Evolutionary conservation across 2,329 filamentous ascomycete species (phyloP), one percentile per base, ranked within the genome.

Genomic region (Trichoderma lentiforme): DNA sequence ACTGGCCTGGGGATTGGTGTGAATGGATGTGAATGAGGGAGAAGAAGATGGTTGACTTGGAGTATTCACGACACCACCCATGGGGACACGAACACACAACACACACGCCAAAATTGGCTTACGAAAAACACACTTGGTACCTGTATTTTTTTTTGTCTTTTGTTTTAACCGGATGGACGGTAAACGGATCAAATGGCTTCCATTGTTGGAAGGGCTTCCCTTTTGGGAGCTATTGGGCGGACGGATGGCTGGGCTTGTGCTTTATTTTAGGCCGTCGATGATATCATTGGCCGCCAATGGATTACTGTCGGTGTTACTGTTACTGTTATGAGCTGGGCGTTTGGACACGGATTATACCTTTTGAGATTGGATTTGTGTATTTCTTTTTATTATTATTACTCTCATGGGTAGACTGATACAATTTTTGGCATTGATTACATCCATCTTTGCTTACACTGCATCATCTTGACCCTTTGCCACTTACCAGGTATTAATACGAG

Each of bases 1-100:
- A 21, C 77, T 79, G 72, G 76, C 72, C 34, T 60, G 74, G 73
- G 79, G 70, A 51, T 56, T 79, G 73, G 71, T 78, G 63, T 78
- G 28, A 34, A n/a, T 26, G 24, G 9, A 57, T 11, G 53, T 7
- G 15, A 4, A 58, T 11, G 18, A 18, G 18, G 53, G 15, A 21
- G 30, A n/a, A 6, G 14, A 15, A 8, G 18, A 60, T 12, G 57
- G 11, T 14, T 3, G 11, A 12, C n/a, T 21, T 47, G 43, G n/a
- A 21, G 1, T 2, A 47, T 5, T 51, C 43, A 51, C 43, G 43
- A 21, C 43, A 24, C 1, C n/a, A 51, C 9, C 1, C 9, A 21
- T 51, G 43, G n/a, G n/a, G n/a, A 51, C 18, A 51, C n/a, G 39
- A 14, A 3, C 7, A 53, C 47, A 53, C 47, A 6, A 43, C 18